Evolutionary conservation across 2,329 filamentous ascomycete species (phyloP).

Genomic region (Aspergillus sp.): DNA sequence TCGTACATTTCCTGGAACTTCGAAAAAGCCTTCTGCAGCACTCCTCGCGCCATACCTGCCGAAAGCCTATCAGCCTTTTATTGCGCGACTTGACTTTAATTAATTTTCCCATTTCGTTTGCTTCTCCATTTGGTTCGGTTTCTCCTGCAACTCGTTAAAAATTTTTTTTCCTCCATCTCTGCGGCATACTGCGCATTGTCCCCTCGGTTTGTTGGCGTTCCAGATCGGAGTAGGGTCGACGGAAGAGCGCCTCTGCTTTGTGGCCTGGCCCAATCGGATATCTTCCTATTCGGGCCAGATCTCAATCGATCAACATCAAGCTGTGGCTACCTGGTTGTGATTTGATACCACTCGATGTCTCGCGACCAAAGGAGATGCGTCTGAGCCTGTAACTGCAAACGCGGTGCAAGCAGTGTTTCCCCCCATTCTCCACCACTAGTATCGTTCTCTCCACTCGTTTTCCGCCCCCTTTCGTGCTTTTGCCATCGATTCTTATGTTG

Average conservation of each 20-base stretch:
- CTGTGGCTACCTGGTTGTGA: not conserved
- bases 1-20: slow-evolving; percentile 5
- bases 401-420: not conserved
- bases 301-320: slow-evolving; percentile 1
- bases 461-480: not conserved
- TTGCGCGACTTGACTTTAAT: not conserved
- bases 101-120: slow-evolving; percentile 1
- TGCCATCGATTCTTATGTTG: not conserved
- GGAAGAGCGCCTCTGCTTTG: not conserved
- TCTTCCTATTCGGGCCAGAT: not conserved
- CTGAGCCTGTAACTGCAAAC: not conserved
- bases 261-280: not conserved
- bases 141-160: not conserved
- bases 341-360: not conserved
- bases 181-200: not conserved
- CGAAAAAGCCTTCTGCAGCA: slow-evolving; percentile 5
- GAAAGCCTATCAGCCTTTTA: not conserved
- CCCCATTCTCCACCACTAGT: not conserved
- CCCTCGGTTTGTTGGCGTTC: not conserved
- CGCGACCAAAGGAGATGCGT: not conserved
- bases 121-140: not conserved
- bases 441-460: not conserved
- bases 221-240: not conserved
- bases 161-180: not conserved
- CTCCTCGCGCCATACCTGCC: slow-evolving; percentile 15